Conservation (phyloP, 2,329 filamentous ascomycete genomes). For the Penicillium nordicum region DNA sequence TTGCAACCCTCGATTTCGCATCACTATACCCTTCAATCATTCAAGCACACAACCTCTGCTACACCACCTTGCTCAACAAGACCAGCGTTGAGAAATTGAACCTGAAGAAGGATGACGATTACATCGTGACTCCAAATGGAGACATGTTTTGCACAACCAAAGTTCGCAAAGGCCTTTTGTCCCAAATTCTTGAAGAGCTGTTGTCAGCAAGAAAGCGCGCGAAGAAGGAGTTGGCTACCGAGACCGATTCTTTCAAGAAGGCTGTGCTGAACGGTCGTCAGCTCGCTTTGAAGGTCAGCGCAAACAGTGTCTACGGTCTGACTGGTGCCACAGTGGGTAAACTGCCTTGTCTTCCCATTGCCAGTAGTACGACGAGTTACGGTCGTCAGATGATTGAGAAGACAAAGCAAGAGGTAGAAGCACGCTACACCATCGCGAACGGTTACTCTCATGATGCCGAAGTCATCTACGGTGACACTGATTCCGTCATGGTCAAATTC, state of each 20-base stretch:
- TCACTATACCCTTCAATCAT: conserved; percentile 99
- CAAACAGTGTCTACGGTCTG: conserved; percentile 96
- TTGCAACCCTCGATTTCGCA: conserved; percentile 97
- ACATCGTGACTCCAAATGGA: conserved; percentile 91
- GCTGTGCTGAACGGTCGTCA: conserved; percentile 97
- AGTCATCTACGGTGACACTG: conserved; percentile 97
- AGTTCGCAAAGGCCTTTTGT: conserved; percentile 83
- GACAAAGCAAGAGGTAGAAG: conserved; percentile 93
- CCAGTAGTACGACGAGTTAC: conserved; percentile 94
- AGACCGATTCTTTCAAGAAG: conserved; percentile 96
- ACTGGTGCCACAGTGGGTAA: conserved; percentile 96
- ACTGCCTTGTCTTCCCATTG: conserved; percentile 88
- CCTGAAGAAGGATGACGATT: conserved; percentile 85
- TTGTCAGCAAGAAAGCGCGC: conserved; percentile 89
- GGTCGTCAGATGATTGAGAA: conserved; percentile 98
- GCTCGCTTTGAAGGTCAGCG: conserved; percentile 90
- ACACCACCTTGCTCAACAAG: conserved; percentile 86
- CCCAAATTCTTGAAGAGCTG: conserved; percentile 93
- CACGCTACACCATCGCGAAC: conserved; percentile 84
- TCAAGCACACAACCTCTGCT: conserved; percentile 96
- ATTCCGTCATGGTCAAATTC: conserved; percentile 99
- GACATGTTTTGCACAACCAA: conserved; percentile 89
- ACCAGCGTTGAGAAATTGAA: conserved; percentile 69
- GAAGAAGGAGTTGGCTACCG: conserved; percentile 80
- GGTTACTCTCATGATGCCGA: conserved; percentile 92